phyloP scores from a whole-genome alignment of 352 stramenopile genomes.

The Phytophthora kernoviae region DNA sequence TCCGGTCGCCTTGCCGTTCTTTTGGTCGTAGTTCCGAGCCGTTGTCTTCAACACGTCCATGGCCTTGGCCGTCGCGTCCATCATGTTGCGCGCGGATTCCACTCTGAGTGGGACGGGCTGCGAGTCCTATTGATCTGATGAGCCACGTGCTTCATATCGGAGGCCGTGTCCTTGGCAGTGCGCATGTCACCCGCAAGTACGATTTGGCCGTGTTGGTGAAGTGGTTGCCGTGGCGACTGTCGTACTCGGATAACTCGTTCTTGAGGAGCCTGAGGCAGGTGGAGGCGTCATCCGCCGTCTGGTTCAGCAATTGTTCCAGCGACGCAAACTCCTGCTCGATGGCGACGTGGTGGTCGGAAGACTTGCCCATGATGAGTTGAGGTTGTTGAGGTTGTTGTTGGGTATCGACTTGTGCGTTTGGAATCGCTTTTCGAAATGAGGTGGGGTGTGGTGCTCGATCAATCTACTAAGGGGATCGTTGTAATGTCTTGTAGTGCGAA shows the following conservation, averaged over 20 bases:
- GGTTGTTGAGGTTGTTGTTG: background rate
- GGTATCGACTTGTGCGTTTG: conserved; percentile 2
- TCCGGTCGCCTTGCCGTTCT: background rate
- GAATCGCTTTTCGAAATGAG: background rate
- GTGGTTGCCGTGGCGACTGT: conserved; percentile 1
- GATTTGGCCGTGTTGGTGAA: background rate
- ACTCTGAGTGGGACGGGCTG: background rate
- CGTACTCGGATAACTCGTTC: background rate
- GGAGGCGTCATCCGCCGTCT: background rate
- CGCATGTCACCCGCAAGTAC: background rate
- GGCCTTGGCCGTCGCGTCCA: background rate
- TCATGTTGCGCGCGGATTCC: background rate
- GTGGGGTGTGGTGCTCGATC: background rate
- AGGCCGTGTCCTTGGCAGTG: background rate
- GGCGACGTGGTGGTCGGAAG: background rate
- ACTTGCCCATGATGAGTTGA: conserved; percentile 1
- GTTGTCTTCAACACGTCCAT: background rate
- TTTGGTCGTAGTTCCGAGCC: background rate
- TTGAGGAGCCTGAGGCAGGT: background rate
- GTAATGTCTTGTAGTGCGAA: too few relatives aligned
- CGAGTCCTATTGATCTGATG: background rate
- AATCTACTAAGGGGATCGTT: too few relatives aligned
- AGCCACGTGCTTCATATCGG: background rate
- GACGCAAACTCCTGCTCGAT: background rate
- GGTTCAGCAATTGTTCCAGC: background rate